Evolutionary conservation across 2,329 filamentous ascomycete species (phyloP).

Genomic region (Penicillium expansum): DNA sequence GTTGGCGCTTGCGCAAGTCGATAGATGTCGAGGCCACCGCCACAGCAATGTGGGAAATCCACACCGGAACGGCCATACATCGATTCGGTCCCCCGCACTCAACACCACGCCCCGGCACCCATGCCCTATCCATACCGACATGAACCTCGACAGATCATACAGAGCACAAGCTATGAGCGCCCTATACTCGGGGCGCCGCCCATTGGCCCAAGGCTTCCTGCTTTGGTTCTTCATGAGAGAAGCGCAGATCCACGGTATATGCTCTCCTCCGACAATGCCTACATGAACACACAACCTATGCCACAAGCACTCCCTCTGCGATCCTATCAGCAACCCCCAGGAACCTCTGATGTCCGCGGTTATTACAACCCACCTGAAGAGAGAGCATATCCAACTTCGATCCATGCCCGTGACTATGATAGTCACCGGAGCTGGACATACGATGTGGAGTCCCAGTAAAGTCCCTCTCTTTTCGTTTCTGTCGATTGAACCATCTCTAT

Average conservation of each 20-base stretch:
- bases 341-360: constrained; percentile 15
- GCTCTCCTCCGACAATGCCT: constrained; percentile 20
- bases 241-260: constrained; percentile 24
- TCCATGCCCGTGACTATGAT: constrained; percentile 25
- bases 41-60: constrained; percentile 29
- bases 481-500: constrained; percentile 14
- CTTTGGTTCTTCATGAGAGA: constrained; percentile 18
- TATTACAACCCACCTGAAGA: constrained; percentile 23
- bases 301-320: constrained; percentile 20
- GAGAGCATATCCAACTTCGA: constrained; percentile 16
- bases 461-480: constrained; percentile 22
- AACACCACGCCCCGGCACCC: constrained; percentile 11
- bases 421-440: constrained; percentile 24
- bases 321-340: constrained; percentile 11
- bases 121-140: constrained; percentile 20
- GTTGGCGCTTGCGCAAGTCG: constrained; percentile 9
- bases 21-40: constrained; percentile 35
- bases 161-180: constrained; percentile 20
- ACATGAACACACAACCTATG: constrained; percentile 16
- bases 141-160: constrained; percentile 22
- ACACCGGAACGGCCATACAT: constrained; percentile 22
- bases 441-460: constrained; percentile 38
- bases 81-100: constrained; percentile 17
- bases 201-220: constrained; percentile 15
- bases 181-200: constrained; percentile 11